Evolutionary conservation across 257 asterid species (phyloP), one percentile per base, ranked within the genome.

Genomic region (Cordia subcordata): DNA sequence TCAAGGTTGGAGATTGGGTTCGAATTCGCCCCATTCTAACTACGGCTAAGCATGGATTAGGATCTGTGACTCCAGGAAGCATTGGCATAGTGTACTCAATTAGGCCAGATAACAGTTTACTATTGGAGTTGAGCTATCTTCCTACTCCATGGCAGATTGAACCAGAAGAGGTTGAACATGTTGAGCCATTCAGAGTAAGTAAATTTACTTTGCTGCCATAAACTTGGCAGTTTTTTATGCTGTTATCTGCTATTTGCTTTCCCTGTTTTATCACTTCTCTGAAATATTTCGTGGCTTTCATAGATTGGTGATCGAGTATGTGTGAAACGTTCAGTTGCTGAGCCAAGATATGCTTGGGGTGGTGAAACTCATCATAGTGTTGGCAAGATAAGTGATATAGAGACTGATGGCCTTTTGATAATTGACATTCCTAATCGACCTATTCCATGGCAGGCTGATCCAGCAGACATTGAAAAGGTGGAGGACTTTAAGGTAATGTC

Each of bases 291-390:
- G 21, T 61, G 71, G 42, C 52, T 67, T 55, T 51, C 60, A 39
- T 81, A 92, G 99, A 83, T 86, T 75, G 94, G 95, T 38, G 97
- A 93, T 67, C 82, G 99, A 63, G 94, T 93, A 68, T 93, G 96
- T 77, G 99, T 93, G 57, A 93, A 86, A 82, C 99, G 96, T 55
- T 82, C 99, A 72, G 97, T 93, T 74, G 96, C 97, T 39, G 99
- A 93, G 81, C 99, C 99, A 63, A 77, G 97, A 79, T 93, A 83
- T 77, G 97, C 99, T 70, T 93, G 99, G 99, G 99, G 99, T 67
- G 99, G 99, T 50, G 99, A 86, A 85, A 93, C 99, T 21, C 97
- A 93, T 74, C 99, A 93, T 51, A 93, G 97, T 60, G 93, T 93
- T 55, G 99, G 99, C 75, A 86, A 75, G 83, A 82, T 93, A 60